phyloP scores from a whole-genome alignment of 805 yeast genomes.

The Metschnikowia reukaufii region DNA sequence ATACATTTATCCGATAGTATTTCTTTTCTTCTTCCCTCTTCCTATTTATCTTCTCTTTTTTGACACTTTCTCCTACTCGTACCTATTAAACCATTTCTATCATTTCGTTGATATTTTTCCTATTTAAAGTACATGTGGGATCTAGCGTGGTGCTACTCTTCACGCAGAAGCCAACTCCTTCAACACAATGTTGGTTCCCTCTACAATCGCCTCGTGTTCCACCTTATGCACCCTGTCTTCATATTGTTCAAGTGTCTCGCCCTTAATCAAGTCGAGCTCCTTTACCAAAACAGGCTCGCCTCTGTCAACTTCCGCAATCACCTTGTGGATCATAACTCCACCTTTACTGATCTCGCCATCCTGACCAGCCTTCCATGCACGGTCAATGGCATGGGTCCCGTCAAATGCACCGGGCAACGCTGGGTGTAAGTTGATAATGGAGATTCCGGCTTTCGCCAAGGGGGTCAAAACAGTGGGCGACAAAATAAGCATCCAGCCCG shows the following conservation, averaged over 20 bases:
- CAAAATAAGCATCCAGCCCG: slow-evolving; percentile 96
- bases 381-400: slow-evolving; percentile 94
- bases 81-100: too few species aligned
- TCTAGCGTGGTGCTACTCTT: not conserved
- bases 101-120: not conserved
- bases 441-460: slow-evolving; percentile 56
- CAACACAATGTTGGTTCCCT: slow-evolving; percentile 74
- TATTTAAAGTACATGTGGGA: not conserved
- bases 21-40: not conserved
- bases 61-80: too few species aligned
- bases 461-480: slow-evolving; percentile 75
- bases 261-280: slow-evolving; percentile 67
- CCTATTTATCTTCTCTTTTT: too few species aligned
- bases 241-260: slow-evolving; percentile 76
- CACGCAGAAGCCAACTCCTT: slow-evolving; percentile 25
- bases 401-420: slow-evolving; percentile 97
- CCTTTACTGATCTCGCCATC: slow-evolving; percentile 72
- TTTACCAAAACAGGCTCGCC: slow-evolving; percentile 88
- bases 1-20: not conserved
- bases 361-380: slow-evolving; percentile 96
- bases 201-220: slow-evolving; percentile 92
- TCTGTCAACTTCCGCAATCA: slow-evolving; percentile 92
- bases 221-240: slow-evolving; percentile 77
- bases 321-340: slow-evolving; percentile 96
- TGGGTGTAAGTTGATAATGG: slow-evolving; percentile 92